phyloP scores from a whole-genome alignment of 2,329 filamentous ascomycete genomes.

The Fusarium brachygibbosum region DNA sequence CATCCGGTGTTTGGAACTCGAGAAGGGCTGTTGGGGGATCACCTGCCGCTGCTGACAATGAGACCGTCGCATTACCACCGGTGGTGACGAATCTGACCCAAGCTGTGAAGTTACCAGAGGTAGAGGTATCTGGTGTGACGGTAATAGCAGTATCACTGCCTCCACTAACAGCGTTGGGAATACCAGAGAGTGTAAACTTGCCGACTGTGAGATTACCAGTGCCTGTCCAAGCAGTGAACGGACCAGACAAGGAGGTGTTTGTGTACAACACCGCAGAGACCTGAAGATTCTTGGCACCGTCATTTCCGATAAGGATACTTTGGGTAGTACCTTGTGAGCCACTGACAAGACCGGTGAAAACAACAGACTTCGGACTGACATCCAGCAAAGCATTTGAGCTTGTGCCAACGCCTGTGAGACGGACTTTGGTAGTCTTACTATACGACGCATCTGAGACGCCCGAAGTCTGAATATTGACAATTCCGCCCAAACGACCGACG shows the following conservation, averaged over 20 bases:
- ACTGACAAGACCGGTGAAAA: slow-evolving; percentile 64
- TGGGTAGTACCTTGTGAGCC: slow-evolving; percentile 58
- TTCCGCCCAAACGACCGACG: slow-evolving; percentile 64
- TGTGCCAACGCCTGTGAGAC: slow-evolving; percentile 63
- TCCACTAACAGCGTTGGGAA: slow-evolving; percentile 61
- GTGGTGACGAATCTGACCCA: slow-evolving; percentile 63
- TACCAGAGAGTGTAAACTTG: slow-evolving; percentile 62
- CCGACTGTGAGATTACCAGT: slow-evolving; percentile 58
- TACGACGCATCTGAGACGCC: slow-evolving; percentile 60
- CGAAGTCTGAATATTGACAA: slow-evolving; percentile 63
- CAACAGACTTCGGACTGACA: slow-evolving; percentile 62
- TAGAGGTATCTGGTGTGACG: slow-evolving; percentile 62
- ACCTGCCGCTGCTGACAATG: slow-evolving; percentile 64
- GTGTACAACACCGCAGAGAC: slow-evolving; percentile 62
- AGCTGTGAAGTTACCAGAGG: slow-evolving; percentile 62
- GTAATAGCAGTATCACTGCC: slow-evolving; percentile 57
- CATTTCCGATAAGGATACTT: slow-evolving; percentile 63
- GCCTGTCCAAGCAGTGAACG: slow-evolving; percentile 57
- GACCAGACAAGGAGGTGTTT: slow-evolving; percentile 58
- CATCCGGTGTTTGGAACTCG: slow-evolving; percentile 68
- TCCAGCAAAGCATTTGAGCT: slow-evolving; percentile 61
- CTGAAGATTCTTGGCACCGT: slow-evolving; percentile 61
- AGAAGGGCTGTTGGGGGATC: slow-evolving; percentile 63
- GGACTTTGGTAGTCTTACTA: slow-evolving; percentile 60
- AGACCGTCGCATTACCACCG: slow-evolving; percentile 64